Base-by-base conservation (phyloP, 116 monocot species). In the Papilionanthe hybrid region DNA sequence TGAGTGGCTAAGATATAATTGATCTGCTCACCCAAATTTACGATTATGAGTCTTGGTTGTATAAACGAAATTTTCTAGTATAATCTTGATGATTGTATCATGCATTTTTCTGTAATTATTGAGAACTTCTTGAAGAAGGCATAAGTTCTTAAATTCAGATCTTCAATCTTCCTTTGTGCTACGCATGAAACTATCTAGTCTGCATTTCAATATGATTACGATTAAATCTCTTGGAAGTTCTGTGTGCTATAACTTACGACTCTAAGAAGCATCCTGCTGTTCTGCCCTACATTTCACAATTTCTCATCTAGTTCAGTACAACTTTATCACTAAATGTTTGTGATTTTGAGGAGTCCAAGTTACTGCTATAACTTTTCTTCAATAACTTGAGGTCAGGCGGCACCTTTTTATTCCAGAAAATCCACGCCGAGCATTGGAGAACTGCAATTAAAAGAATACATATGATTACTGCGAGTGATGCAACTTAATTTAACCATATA, bases 1-100 rank as follows among this genome's bases (percentile, higher is more conserved):
- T 28, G 17, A 69, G 69, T 69, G 65, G 22, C 9, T 25, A 29
- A 69, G 12, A 69, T 69, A 32, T 32, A 5, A 69, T 69, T 32
- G 69, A 66, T 66, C 30, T 69, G 23, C 69, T 69, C 65, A 65
- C 69, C 37, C 69, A 30, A 69, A 69, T 69, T 69, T 30, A 37
- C 3, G 69, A 32, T 32, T 37, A 30, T 69, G 17, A 7, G 30
- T 17, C 53, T 65, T 25, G 15, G 5, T 69, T 37, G 27, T 69
- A 15, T 15, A 69, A 69, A 29, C 11, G 17, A 4, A 65, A 65
- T 69, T 17, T 69, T 69, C 12, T 69, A 17, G 69, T 25, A 37
- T 69, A 69, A 69, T 15, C 69, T 37, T 69, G 69, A 69, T 60
- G n/a, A 22, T 60, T 60, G 25, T 22, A 25, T 9, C 1, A 25